Percentiles rank a stretch among this genome's conserved stretches.
These are phyloP conservation scores for Calophaca sinica DNA, from an alignment of 306 rosid species.

Conservation along the genomic window DNA sequence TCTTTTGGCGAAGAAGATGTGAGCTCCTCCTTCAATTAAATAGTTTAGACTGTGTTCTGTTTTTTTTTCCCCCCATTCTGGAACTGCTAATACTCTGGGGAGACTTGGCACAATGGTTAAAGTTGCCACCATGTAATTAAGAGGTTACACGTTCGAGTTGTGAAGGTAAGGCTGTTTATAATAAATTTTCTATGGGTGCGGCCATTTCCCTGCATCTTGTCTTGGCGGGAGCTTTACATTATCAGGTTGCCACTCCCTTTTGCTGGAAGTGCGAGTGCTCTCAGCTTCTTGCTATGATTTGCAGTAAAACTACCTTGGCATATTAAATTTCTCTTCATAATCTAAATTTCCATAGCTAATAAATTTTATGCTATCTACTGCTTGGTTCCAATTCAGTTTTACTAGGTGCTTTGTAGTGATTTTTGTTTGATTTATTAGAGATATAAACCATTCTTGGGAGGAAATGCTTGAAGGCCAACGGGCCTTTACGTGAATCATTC, in stretches of 20 bases:
- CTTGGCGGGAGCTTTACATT: not conserved
- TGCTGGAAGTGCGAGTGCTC: not conserved
- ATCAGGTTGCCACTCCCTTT: constrained; percentile 14
- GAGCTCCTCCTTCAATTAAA: constrained; percentile 54
- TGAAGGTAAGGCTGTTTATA: not conserved
- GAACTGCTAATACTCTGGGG: constrained; percentile 10
- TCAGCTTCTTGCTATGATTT: constrained; percentile 24
- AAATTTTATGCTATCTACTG: constrained; percentile 9
- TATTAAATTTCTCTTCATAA: constrained; percentile 1
- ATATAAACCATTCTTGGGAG: constrained; percentile 1
- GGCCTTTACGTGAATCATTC: constrained; percentile 10
- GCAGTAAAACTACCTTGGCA: constrained; percentile 11
- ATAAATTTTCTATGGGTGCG: not conserved
- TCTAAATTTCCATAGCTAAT: constrained; percentile 4
- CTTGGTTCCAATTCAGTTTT: constrained; percentile 29
- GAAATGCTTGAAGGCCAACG: constrained; percentile 3
- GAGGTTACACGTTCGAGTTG: not conserved
- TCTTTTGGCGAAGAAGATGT: constrained; percentile 91
- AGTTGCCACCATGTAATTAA: constrained; percentile 1
- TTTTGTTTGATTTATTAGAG: constrained; percentile 32
- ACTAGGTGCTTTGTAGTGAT: not conserved
- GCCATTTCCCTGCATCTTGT: not conserved
- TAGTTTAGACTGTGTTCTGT: constrained; percentile 13
- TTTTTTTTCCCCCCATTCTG: constrained; percentile 7
- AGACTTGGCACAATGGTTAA: not conserved